Conservation (phyloP, 371 early-diverging fungal species). For the Coemansia sp. region DNA sequence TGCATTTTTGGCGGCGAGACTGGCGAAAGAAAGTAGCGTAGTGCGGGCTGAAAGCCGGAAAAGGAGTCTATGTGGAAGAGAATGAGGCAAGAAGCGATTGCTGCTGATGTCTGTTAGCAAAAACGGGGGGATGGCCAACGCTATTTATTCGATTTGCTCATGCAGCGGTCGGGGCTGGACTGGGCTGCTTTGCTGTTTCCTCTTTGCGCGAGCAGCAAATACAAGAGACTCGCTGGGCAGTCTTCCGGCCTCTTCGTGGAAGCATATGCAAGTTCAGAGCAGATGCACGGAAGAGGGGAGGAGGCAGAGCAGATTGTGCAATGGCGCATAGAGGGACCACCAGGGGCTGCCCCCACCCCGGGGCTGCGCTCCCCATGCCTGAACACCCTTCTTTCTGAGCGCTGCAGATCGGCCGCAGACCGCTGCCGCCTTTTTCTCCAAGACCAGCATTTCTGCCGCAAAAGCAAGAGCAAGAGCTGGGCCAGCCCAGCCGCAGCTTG, state of each 20-base stretch:
- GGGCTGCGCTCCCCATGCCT: conserved; percentile 3
- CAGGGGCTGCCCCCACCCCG: conserved; percentile 1
- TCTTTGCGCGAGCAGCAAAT: conserved; percentile 1
- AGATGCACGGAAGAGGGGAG: conserved; percentile 1
- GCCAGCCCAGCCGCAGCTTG: not conserved
- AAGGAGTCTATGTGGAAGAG: conserved; percentile 2
- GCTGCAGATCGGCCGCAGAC: conserved; percentile 5
- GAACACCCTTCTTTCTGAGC: conserved; percentile 1
- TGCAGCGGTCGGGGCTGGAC: not conserved
- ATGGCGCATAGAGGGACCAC: not conserved
- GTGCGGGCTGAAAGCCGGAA: not conserved
- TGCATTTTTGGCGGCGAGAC: not conserved
- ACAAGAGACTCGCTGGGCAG: not conserved
- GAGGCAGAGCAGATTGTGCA: not conserved
- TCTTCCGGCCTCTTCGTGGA: not conserved
- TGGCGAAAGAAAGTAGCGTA: not conserved
- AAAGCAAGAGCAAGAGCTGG: not conserved
- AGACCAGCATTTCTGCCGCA: not conserved
- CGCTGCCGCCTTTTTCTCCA: conserved; percentile 3
- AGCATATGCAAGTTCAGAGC: conserved; percentile 5
- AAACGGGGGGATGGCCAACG: not conserved
- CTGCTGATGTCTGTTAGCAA: conserved; percentile 1
- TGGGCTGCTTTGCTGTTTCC: not conserved
- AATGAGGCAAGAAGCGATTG: conserved; percentile 4
- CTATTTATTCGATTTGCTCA: conserved; percentile 20